phyloP scores from a whole-genome alignment of 1,284 basidiomycete species.

The Chalciporus sp. region DNA sequence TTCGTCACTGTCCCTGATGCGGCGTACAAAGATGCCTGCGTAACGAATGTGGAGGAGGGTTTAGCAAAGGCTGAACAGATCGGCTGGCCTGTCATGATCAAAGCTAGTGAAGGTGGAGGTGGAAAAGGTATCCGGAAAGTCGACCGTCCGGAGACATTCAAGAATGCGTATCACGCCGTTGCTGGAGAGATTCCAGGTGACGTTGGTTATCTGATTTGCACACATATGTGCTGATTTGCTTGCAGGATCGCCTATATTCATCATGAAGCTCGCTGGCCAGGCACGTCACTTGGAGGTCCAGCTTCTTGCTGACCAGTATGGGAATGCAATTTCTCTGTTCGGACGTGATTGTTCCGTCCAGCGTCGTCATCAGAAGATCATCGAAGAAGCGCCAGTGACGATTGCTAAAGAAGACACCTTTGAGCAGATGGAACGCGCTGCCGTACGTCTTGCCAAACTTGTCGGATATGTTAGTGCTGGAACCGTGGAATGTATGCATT shows the following conservation, averaged over 20 bases:
- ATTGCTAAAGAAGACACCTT: constrained; percentile 92
- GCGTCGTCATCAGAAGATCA: constrained; percentile 99
- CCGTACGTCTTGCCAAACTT: constrained; percentile 95
- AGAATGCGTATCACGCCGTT: constrained; percentile 92
- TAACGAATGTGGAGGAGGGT: constrained; percentile 89
- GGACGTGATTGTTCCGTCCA: constrained; percentile 99
- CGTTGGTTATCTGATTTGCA: constrained; percentile 25
- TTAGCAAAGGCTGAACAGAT: constrained; percentile 84
- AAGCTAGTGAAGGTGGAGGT: constrained; percentile 98
- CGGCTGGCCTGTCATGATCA: constrained; percentile 99
- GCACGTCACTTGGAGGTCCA: constrained; percentile 99
- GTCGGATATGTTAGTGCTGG: constrained; percentile 99
- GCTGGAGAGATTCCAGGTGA: constrained; percentile 94
- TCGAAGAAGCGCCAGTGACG: constrained; percentile 99
- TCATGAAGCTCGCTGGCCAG: constrained; percentile 99
- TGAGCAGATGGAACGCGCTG: constrained; percentile 97
- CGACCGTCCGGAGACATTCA: constrained; percentile 83
- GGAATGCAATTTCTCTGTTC: constrained; percentile 98
- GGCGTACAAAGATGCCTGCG: constrained; percentile 89
- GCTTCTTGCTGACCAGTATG: constrained; percentile 98
- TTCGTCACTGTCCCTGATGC: constrained; percentile 95
- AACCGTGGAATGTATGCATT: constrained; percentile 88
- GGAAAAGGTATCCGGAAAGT: constrained; percentile 99
- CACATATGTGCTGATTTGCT: constrained; percentile 15
- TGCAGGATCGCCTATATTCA: constrained; percentile 96